Evolutionary conservation across 495 filamentous ascomycete genomes (phyloP).

Genomic region (Podospora appendiculata): DNA sequence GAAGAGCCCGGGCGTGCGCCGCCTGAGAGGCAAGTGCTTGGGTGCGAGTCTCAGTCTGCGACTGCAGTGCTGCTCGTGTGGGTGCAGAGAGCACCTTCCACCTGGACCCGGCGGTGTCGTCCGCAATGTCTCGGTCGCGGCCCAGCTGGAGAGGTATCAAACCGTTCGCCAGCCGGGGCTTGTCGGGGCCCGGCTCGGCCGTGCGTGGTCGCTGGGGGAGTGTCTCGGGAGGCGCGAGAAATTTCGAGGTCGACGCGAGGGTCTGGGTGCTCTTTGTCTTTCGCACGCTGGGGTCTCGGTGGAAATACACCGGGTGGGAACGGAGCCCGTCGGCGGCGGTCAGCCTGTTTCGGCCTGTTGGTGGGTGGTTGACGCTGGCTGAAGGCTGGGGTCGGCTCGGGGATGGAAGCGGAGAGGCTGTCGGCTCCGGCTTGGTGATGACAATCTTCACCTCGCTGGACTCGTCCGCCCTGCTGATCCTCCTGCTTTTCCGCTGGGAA

Average conservation of each 20-base stretch:
- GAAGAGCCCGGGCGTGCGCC: not conserved
- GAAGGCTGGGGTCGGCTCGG: not conserved
- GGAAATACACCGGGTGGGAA: constrained; percentile 3
- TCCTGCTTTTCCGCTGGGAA: not conserved
- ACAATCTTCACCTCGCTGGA: constrained; percentile 1
- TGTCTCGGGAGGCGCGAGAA: not conserved
- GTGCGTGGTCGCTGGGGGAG: constrained; percentile 1
- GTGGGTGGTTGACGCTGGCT: not conserved
- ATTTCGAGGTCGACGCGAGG: not conserved
- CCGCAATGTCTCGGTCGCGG: not conserved
- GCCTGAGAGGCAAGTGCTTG: not conserved
- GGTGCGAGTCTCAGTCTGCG: not conserved
- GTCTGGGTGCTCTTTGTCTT: constrained; percentile 4
- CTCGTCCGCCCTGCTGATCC: not conserved
- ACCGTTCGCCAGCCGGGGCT: not conserved
- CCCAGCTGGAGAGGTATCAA: constrained; percentile 1
- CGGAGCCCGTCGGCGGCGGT: constrained; percentile 3
- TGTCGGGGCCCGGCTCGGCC: constrained; percentile 5
- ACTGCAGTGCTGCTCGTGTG: not conserved
- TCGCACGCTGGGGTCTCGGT: constrained; percentile 5
- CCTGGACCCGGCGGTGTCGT: not conserved
- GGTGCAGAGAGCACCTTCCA: not conserved
- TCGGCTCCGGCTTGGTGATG: constrained; percentile 7
- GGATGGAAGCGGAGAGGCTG: not conserved
- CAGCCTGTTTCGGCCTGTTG: not conserved